Evolutionary conservation across 805 yeast species (phyloP).

Genomic region (Sungouiozyma ichnusensis): DNA sequence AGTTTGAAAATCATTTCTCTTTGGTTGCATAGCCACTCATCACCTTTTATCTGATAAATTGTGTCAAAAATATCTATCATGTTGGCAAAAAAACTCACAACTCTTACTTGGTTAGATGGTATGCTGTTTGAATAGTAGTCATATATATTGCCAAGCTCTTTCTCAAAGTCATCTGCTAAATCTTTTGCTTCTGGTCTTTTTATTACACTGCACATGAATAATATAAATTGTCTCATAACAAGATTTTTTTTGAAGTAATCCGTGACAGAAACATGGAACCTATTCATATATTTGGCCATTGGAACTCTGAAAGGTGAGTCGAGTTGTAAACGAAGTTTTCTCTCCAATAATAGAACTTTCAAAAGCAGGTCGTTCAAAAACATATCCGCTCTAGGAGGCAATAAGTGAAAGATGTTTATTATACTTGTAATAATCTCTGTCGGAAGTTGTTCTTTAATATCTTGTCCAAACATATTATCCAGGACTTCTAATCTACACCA

Average conservation of each 20-base stretch:
- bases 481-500: slow-evolving; percentile 85
- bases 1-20: slow-evolving; percentile 21
- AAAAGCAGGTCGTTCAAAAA: slow-evolving; percentile 80
- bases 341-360: slow-evolving; percentile 69
- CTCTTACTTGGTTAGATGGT: slow-evolving; percentile 25
- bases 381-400: slow-evolving; percentile 87
- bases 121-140: slow-evolving; percentile 39
- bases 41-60: slow-evolving; percentile 37
- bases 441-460: slow-evolving; percentile 67
- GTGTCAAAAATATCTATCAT: slow-evolving; percentile 55
- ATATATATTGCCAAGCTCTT: slow-evolving; percentile 40
- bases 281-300: slow-evolving; percentile 70
- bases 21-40: slow-evolving; percentile 50
- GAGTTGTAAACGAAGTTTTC: slow-evolving; percentile 72
- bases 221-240: slow-evolving; percentile 49
- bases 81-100: slow-evolving; percentile 47
- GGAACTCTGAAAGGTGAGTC: slow-evolving; percentile 88
- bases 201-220: slow-evolving; percentile 27
- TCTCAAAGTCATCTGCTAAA: slow-evolving; percentile 46
- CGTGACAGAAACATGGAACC: slow-evolving; percentile 68
- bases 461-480: slow-evolving; percentile 68
- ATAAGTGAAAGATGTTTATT: slow-evolving; percentile 77
- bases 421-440: slow-evolving; percentile 85
- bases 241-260: slow-evolving; percentile 60
- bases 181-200: slow-evolving; percentile 29